Conservation (phyloP, 306 rosid genomes). For the Echinosophora koreensis region DNA sequence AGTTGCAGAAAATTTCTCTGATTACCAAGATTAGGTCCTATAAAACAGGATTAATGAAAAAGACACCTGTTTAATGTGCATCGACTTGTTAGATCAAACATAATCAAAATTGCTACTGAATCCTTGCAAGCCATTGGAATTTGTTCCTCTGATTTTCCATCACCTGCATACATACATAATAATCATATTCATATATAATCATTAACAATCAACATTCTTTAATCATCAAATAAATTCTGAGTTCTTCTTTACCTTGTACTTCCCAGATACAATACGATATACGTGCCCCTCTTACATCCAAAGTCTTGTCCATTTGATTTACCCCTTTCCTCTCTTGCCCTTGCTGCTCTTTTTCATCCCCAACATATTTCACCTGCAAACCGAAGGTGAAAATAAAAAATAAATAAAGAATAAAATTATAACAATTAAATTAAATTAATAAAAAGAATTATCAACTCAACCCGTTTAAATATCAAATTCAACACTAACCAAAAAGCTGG, state of each 20-base stretch:
- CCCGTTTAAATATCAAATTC: background rate
- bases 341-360: constrained; percentile 58
- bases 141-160: constrained; percentile 62
- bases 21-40: constrained; percentile 33
- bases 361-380: constrained; percentile 80
- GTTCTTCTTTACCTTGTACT: constrained; percentile 69
- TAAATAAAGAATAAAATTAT: background rate
- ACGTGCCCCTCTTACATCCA: constrained; percentile 78
- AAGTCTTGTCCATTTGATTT: constrained; percentile 73
- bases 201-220: background rate
- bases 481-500: constrained; percentile 77
- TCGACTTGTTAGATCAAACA: constrained; percentile 98
- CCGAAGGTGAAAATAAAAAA: background rate
- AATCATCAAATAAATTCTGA: constrained; percentile 7
- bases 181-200: background rate
- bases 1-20: constrained; percentile 7
- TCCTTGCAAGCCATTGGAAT: constrained; percentile 83
- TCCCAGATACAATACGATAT: constrained; percentile 92
- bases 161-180: constrained; percentile 55
- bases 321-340: constrained; percentile 55
- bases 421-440: background rate
- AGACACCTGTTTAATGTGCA: constrained; percentile 80
- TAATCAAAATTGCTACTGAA: constrained; percentile 86
- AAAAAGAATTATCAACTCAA: background rate
- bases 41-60: background rate